Evolutionary conservation across 768 basidiomycete genomes (phyloP).

Genomic region (Gloeostereum incarnatum): DNA sequence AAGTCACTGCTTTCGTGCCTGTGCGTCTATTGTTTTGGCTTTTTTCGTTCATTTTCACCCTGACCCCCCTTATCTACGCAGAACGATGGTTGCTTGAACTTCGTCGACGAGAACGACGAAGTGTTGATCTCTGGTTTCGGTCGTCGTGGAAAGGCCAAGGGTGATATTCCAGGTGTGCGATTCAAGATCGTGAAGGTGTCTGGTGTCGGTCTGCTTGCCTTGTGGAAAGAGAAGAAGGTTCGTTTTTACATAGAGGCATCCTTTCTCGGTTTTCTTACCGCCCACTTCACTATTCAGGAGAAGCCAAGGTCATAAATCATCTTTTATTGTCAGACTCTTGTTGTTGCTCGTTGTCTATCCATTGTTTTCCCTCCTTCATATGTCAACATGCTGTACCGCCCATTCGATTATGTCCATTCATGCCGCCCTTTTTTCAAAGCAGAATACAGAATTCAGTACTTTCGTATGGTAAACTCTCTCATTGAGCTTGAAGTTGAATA

Average conservation of each 20-base stretch:
- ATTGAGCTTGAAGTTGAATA: too few species aligned
- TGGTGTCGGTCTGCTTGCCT: constrained; percentile 94
- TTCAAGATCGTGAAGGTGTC: constrained; percentile 99
- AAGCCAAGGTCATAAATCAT: constrained; percentile 55
- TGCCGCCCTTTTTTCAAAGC: too few species aligned
- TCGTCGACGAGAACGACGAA: constrained; percentile 99
- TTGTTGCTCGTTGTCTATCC: too few species aligned
- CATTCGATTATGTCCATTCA: too few species aligned
- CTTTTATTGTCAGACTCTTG: too few species aligned
- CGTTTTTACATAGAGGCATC: constrained; percentile 13
- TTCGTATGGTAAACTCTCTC: too few species aligned
- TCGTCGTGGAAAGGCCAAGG: constrained; percentile 99
- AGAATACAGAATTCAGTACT: too few species aligned
- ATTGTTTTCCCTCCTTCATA: too few species aligned
- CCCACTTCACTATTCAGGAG: constrained; percentile 35
- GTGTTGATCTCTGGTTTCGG: constrained; percentile 99
- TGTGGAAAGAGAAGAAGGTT: constrained; percentile 99
- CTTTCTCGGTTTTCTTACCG: not conserved
- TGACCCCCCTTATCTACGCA: constrained; percentile 18
- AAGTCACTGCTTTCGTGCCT: constrained; percentile 99
- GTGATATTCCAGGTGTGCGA: constrained; percentile 99
- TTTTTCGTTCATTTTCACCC: constrained; percentile 1
- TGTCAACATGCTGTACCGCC: too few species aligned
- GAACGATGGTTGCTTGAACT: constrained; percentile 98
- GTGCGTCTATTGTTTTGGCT: constrained; percentile 34